Conservation (phyloP, 495 filamentous ascomycete species). For the Aspergillus asperescens region DNA sequence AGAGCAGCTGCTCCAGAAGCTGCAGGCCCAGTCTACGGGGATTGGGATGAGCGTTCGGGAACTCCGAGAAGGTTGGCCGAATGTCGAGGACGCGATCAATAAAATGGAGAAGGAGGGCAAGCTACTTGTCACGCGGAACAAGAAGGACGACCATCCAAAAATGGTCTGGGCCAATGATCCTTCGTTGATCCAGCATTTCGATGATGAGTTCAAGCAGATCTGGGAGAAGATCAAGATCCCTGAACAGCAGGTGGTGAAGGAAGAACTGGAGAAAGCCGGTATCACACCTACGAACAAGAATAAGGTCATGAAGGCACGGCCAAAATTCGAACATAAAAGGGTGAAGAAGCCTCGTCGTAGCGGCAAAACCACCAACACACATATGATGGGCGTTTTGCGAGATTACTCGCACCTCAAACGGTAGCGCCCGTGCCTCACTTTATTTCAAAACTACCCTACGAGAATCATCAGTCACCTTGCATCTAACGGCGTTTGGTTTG, state of each 20-base stretch:
- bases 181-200: conserved; percentile 65
- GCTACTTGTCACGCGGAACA: conserved; percentile 78
- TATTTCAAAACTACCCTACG: neutral
- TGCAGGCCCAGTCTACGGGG: conserved; percentile 77
- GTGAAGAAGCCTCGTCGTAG: conserved; percentile 61
- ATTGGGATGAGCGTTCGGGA: conserved; percentile 77
- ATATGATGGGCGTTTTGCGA: conserved; percentile 83
- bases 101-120: conserved; percentile 71
- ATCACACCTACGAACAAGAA: conserved; percentile 76
- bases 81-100: conserved; percentile 69
- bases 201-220: conserved; percentile 72
- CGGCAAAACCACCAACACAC: conserved; percentile 85
- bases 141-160: conserved; percentile 82
- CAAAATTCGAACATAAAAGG: conserved; percentile 55
- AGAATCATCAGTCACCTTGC: neutral
- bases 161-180: conserved; percentile 89
- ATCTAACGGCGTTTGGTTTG: conserved; percentile 1
- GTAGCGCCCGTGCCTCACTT: conserved; percentile 7
- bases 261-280: conserved; percentile 64
- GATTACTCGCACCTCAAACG: conserved; percentile 69
- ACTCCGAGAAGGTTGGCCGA: conserved; percentile 90
- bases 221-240: conserved; percentile 83
- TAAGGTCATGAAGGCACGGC: conserved; percentile 52
- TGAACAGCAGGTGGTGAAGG: conserved; percentile 64
- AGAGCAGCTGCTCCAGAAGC: conserved; percentile 67